These are phyloP conservation scores for Calocybe indica DNA, from an alignment of 768 basidiomycete species.

Conservation along the genomic window DNA sequence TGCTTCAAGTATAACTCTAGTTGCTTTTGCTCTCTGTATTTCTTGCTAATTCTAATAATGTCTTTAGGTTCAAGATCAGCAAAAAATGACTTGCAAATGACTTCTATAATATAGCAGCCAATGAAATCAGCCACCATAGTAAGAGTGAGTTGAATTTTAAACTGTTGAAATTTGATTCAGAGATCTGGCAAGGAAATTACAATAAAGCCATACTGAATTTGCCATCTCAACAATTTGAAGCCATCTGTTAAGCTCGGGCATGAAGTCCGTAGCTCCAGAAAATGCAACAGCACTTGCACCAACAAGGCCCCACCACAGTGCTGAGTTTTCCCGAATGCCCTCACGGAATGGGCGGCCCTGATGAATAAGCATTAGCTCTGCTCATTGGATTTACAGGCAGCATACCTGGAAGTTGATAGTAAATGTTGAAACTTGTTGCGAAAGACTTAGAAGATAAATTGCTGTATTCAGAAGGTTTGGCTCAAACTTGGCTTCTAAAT, in stretches of 20 bases:
- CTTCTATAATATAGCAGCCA: constrained; percentile 84
- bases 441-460: constrained; percentile 91
- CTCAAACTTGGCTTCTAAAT: constrained; percentile 95
- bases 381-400: background rate
- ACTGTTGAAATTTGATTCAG: constrained; percentile 38
- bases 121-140: constrained; percentile 86
- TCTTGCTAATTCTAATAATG: constrained; percentile 80
- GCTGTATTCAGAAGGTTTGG: constrained; percentile 94
- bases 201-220: constrained; percentile 44
- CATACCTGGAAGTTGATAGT: constrained; percentile 93
- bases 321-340: constrained; percentile 91
- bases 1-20: constrained; percentile 34
- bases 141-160: constrained; percentile 71
- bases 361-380: background rate
- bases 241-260: constrained; percentile 96
- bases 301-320: constrained; percentile 89
- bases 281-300: constrained; percentile 90
- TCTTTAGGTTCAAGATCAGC: constrained; percentile 82
- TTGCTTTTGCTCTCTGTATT: constrained; percentile 58
- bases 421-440: constrained; percentile 98
- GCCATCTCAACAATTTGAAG: constrained; percentile 95
- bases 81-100: constrained; percentile 77
- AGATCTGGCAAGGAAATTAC: background rate
- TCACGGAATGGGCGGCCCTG: constrained; percentile 97
- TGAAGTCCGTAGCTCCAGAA: constrained; percentile 87